Conservation (phyloP, 2,329 filamentous ascomycete genomes). For the Colletotrichum camelliae region DNA sequence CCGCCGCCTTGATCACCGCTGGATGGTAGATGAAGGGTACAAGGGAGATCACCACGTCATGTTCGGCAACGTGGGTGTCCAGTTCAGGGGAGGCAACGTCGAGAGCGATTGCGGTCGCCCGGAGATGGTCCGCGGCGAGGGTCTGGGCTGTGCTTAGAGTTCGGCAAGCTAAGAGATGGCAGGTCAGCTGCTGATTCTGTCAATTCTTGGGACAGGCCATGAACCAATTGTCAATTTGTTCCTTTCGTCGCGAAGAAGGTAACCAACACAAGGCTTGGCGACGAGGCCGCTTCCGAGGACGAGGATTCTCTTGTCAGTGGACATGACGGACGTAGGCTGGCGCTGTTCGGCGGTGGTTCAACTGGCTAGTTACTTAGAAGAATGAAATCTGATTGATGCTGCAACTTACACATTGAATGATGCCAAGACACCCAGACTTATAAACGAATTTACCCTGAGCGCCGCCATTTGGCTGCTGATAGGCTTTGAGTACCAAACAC, state of each 20-base stretch:
- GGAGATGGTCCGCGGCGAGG: neutral
- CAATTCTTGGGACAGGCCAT: accelerated
- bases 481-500: neutral
- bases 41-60: conserved; percentile 29
- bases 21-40: conserved; percentile 29
- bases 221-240: conserved; percentile 23
- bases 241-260: conserved; percentile 11
- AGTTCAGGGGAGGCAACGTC: conserved; percentile 24
- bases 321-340: neutral
- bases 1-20: conserved; percentile 70
- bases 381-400: neutral
- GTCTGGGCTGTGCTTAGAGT: conserved; percentile 6
- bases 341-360: neutral
- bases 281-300: conserved; percentile 24
- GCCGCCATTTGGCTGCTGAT: neutral
- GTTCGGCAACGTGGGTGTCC: conserved; percentile 12
- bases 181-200: neutral
- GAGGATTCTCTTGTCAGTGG: conserved; percentile 18
- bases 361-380: neutral
- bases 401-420: neutral
- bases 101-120: conserved; percentile 15
- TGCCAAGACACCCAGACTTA: neutral
- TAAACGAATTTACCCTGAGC: neutral
- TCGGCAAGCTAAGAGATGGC: conserved; percentile 12
- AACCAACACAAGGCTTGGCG: conserved; percentile 24